A percentile compares a stretch with the other conserved stretches of the same genome.
Evolutionary conservation across 371 early-diverging fungal species (phyloP).

Genomic region (Catenaria anguillulae): DNA sequence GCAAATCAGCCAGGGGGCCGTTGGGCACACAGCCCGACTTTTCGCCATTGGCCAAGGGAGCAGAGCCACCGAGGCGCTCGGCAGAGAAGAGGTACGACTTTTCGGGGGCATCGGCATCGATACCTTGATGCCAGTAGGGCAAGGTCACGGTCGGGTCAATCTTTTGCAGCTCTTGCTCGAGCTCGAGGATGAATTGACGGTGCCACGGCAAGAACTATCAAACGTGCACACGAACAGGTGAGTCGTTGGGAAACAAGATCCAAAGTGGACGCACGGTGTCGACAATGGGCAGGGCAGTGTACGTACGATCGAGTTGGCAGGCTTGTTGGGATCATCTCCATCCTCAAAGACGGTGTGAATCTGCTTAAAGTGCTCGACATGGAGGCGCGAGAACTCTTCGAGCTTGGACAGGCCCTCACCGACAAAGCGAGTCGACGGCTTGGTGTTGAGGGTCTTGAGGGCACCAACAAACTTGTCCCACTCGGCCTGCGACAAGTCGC

Average conservation of each 20-base stretch:
- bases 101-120: neutral
- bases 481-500: neutral
- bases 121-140: constrained; percentile 10
- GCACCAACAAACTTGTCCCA: neutral
- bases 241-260: too few relatives aligned
- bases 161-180: constrained; percentile 17
- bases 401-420: neutral
- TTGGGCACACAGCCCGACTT: neutral
- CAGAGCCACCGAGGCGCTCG: neutral
- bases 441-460: neutral
- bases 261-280: too few relatives aligned
- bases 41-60: neutral
- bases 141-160: constrained; percentile 11
- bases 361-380: neutral
- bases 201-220: constrained; percentile 28
- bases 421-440: neutral
- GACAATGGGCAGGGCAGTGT: too few relatives aligned
- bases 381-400: neutral
- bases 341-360: too few relatives aligned
- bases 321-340: too few relatives aligned
- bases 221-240: too few relatives aligned
- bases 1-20: neutral
- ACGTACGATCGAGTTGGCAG: too few relatives aligned
- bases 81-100: neutral
- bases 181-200: constrained; percentile 16